phyloP scores from a whole-genome alignment of 2,329 filamentous ascomycete genomes.

The Aspergillus ochraceus region DNA sequence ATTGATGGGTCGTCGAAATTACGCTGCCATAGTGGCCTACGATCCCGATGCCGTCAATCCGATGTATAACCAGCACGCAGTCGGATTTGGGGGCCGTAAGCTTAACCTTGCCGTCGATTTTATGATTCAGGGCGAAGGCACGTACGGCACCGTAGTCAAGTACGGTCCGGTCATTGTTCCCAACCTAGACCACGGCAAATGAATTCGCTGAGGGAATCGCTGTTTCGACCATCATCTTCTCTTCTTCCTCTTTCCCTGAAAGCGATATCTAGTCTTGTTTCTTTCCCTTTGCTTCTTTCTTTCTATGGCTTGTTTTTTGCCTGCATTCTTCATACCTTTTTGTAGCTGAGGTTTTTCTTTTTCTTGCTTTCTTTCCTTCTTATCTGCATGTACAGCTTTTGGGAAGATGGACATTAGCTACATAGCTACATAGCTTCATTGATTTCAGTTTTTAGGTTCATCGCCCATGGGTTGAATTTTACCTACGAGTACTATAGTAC shows the following conservation, averaged over 20 bases:
- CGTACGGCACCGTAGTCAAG: constrained; percentile 81
- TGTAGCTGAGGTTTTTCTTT: neutral
- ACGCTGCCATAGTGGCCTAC: constrained; percentile 89
- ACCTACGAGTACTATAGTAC: neutral
- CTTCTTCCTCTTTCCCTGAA: constrained; percentile 2
- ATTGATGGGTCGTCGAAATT: constrained; percentile 91
- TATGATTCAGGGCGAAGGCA: constrained; percentile 89
- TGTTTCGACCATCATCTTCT: neutral
- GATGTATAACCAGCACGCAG: constrained; percentile 36
- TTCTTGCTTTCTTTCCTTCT: too few species aligned
- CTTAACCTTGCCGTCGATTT: constrained; percentile 93
- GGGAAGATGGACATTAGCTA: too few species aligned
- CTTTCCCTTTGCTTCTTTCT: neutral
- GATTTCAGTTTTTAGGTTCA: too few species aligned
- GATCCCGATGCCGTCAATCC: constrained; percentile 75
- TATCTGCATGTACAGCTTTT: too few species aligned
- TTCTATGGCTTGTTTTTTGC: neutral
- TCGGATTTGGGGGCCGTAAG: constrained; percentile 45
- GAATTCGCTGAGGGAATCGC: neutral
- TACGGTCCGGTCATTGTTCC: constrained; percentile 95
- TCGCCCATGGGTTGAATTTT: neutral
- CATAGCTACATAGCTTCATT: too few species aligned
- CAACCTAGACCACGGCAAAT: constrained; percentile 73
- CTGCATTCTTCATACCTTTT: neutral
- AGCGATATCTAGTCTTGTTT: neutral